phyloP scores from a whole-genome alignment of 1,284 basidiomycete species.

The Volvariella surrecta region DNA sequence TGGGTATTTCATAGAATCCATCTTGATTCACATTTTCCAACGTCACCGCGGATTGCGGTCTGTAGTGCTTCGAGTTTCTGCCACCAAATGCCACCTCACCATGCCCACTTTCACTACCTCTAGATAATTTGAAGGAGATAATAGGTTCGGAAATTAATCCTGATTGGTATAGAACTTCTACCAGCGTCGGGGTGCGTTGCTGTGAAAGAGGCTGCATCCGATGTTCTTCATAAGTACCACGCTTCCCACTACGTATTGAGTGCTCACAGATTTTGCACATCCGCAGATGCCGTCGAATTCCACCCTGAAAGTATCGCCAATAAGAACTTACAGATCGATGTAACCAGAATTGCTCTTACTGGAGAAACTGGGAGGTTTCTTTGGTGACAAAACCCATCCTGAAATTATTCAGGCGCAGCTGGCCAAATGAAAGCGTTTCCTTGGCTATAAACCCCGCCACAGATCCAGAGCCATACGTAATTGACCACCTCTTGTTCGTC shows the following conservation, averaged over 20 bases:
- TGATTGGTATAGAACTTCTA: constrained; percentile 52
- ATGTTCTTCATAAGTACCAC: constrained; percentile 17
- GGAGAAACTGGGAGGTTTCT: constrained; percentile 49
- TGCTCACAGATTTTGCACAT: constrained; percentile 53
- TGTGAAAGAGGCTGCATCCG: constrained; percentile 36
- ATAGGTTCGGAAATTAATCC: constrained; percentile 57
- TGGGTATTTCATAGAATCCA: constrained; percentile 66
- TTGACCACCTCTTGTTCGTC: constrained; percentile 42
- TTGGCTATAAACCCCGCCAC: constrained; percentile 55
- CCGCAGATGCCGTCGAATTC: constrained; percentile 76
- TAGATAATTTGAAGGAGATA: constrained; percentile 69
- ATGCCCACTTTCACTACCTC: constrained; percentile 56
- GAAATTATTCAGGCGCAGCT: constrained; percentile 46
- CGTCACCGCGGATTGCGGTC: constrained; percentile 40
- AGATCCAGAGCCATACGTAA: constrained; percentile 66
- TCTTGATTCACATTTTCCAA: constrained; percentile 43
- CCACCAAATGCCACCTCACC: constrained; percentile 76
- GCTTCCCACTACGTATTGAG: constrained; percentile 3
- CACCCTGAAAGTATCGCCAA: constrained; percentile 11
- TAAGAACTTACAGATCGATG: constrained; percentile 5
- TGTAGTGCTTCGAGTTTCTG: constrained; percentile 55
- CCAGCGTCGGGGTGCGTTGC: constrained; percentile 53
- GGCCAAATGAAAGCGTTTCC: constrained; percentile 59
- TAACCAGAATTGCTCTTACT: neutral
- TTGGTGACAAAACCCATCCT: constrained; percentile 58